phyloP scores from a whole-genome alignment of 1,284 basidiomycete genomes.

The Testicularia cyperi region DNA sequence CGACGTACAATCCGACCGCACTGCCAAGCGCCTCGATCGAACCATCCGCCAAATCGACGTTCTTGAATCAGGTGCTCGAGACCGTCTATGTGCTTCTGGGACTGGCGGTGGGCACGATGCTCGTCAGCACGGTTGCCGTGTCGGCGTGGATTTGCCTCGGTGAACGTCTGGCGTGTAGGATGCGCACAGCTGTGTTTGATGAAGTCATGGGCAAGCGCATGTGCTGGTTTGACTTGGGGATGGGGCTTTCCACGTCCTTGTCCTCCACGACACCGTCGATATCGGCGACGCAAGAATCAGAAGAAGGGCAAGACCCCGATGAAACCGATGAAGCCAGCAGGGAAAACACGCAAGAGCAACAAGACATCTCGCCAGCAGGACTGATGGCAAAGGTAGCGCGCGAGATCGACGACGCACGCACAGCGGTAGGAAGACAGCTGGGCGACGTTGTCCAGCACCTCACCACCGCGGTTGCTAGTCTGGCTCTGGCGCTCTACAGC shows the following conservation, averaged over 20 bases:
- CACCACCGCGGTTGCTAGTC: slow-evolving; percentile 75
- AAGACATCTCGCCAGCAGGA: slow-evolving; percentile 73
- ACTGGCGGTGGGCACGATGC: slow-evolving; percentile 71
- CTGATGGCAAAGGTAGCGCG: slow-evolving; percentile 91
- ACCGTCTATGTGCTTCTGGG: slow-evolving; percentile 70
- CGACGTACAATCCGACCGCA: slow-evolving; percentile 64
- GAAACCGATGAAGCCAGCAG: slow-evolving; percentile 15
- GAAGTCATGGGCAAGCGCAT: slow-evolving; percentile 74
- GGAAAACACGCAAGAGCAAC: too few relatives aligned
- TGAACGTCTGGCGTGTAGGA: slow-evolving; percentile 73
- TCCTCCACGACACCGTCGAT: too few relatives aligned
- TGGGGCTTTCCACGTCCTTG: slow-evolving; percentile 18
- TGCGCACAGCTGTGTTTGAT: slow-evolving; percentile 72
- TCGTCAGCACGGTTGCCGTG: slow-evolving; percentile 74
- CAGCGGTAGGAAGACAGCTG: slow-evolving; percentile 75
- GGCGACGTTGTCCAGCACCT: slow-evolving; percentile 79
- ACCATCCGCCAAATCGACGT: slow-evolving; percentile 67
- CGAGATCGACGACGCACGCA: slow-evolving; percentile 89
- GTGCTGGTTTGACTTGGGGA: slow-evolving; percentile 61
- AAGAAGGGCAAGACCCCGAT: slow-evolving; percentile 34
- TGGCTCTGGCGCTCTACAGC: slow-evolving; percentile 77
- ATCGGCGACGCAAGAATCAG: too few relatives aligned
- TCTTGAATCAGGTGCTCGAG: slow-evolving; percentile 63
- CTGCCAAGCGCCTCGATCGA: slow-evolving; percentile 59
- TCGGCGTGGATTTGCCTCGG: slow-evolving; percentile 84